Evolutionary conservation across 2,329 filamentous ascomycete genomes (phyloP).

Genomic region (Neonectria hederae): DNA sequence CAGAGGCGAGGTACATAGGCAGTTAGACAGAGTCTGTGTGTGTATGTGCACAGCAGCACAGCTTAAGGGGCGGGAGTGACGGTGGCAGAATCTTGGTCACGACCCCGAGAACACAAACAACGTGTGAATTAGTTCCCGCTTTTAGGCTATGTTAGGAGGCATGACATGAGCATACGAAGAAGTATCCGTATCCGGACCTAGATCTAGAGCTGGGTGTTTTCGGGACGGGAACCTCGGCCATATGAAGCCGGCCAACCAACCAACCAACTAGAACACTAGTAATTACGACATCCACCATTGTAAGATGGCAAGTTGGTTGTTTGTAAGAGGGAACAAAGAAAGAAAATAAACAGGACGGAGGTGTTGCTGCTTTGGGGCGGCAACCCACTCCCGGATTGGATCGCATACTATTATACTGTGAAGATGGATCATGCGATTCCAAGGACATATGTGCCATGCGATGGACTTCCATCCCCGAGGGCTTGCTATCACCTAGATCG

Average conservation of each 20-base stretch:
- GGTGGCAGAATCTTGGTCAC: background rate
- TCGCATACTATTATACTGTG: background rate
- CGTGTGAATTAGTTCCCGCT: background rate
- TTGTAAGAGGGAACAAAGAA: background rate
- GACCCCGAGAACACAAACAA: background rate
- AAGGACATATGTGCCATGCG: background rate
- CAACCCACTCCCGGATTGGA: slow-evolving; percentile 36
- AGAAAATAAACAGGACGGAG: background rate
- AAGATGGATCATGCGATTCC: slow-evolving; percentile 18
- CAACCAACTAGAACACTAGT: no score
- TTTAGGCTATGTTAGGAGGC: background rate
- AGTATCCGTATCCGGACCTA: background rate
- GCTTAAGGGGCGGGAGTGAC: background rate
- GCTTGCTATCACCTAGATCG: background rate
- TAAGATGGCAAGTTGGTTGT: background rate
- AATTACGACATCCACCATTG: no score
- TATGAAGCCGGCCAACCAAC: background rate
- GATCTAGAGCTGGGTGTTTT: background rate
- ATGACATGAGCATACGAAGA: background rate
- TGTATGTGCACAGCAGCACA: no score
- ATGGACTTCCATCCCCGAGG: slow-evolving; percentile 21
- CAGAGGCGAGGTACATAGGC: no score
- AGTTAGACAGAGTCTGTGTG: background rate
- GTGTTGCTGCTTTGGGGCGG: slow-evolving; percentile 20
- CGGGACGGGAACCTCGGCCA: background rate